phyloP scores from a whole-genome alignment of 371 early-diverging fungal species.

The Mortierella sp. region DNA sequence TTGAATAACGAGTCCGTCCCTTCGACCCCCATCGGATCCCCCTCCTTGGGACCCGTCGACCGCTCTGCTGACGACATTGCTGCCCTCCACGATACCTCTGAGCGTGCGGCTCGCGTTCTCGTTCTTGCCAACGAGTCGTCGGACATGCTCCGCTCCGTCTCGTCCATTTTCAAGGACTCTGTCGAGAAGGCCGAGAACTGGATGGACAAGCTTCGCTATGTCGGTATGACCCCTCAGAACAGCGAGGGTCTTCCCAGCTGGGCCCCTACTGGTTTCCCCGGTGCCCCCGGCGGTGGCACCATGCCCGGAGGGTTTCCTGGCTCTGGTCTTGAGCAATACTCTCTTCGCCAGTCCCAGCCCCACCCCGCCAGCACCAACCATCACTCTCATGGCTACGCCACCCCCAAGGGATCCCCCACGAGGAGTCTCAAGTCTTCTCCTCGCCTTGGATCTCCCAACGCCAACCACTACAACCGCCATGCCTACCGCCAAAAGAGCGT shows the following conservation, averaged over 20 bases:
- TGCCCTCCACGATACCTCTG: conserved; percentile 68
- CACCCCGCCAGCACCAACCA: conserved; percentile 27
- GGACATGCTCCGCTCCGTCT: conserved; percentile 85
- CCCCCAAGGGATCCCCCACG: conserved; percentile 47
- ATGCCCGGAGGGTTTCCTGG: conserved; percentile 52
- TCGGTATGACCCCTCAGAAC: conserved; percentile 62
- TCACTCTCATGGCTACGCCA: conserved; percentile 25
- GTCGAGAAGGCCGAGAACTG: conserved; percentile 87
- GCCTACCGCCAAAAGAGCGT: conserved; percentile 48
- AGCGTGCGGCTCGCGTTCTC: conserved; percentile 74
- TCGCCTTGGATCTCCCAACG: conserved; percentile 31
- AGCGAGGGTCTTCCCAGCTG: conserved; percentile 58
- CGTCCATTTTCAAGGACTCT: conserved; percentile 86
- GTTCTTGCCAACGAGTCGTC: conserved; percentile 88
- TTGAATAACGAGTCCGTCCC: conserved; percentile 61
- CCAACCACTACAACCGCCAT: conserved; percentile 40
- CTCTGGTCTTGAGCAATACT: conserved; percentile 53
- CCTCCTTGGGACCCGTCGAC: conserved; percentile 61
- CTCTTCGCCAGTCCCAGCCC: conserved; percentile 41
- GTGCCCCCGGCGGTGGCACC: conserved; percentile 20
- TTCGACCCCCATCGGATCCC: conserved; percentile 60
- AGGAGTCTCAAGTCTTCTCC: conserved; percentile 53
- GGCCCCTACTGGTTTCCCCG: conserved; percentile 58
- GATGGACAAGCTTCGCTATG: conserved; percentile 71
- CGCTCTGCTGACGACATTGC: conserved; percentile 58